Base-by-base conservation (phyloP, 1,284 basidiomycete genomes). In the Ganoderma lingzhi region DNA sequence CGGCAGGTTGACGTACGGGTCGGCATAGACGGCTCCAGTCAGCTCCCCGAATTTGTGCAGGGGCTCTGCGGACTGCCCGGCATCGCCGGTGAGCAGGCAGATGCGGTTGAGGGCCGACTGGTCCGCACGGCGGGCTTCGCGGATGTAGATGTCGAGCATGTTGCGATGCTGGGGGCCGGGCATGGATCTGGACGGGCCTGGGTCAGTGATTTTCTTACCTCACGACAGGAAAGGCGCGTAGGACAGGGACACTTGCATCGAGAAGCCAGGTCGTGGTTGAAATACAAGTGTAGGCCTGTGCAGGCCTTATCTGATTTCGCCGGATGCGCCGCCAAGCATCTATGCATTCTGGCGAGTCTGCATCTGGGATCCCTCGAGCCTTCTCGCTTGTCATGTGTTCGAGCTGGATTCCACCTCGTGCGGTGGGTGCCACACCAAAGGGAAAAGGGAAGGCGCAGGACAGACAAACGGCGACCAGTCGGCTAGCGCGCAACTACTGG, bases 1-100 rank as follows among this genome's bases (percentile, higher is more conserved):
- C 15, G 87, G 87, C n/a, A 91, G 79, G 66, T 87, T 86, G 64
- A 92, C 84, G 78, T 94, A 94, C 4, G 93, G 93, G 56, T 91
- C 85, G 3, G 92, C 89, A 74, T 88, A 94, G 55, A 90, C 83
- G 45, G 93, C 82, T 3, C 92, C 91, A 6, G 87, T 88, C 39
- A 93, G 85, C 73, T 92, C 90, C 23, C 63, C 81, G 73, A 84
- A 85, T 41, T 87, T 85, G 80, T 93, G 90, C 35, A 88, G 81
- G 41, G 75, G 73, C 77, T 89, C 88, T 35, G 90, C 91, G 68
- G 90, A 89, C 71, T 81, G 80, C 56, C 93, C 93, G 44, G 90
- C 91, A 68, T 91, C 85, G 15, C 85, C 91, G 3, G 93, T 94
- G 66, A 92, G 83, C 51, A 94, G 84, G 77, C 93, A 94, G 74